These are phyloP conservation scores for Paradendryphiella salina DNA, from an alignment of 2,329 filamentous ascomycete genomes.

Conservation along the genomic window DNA sequence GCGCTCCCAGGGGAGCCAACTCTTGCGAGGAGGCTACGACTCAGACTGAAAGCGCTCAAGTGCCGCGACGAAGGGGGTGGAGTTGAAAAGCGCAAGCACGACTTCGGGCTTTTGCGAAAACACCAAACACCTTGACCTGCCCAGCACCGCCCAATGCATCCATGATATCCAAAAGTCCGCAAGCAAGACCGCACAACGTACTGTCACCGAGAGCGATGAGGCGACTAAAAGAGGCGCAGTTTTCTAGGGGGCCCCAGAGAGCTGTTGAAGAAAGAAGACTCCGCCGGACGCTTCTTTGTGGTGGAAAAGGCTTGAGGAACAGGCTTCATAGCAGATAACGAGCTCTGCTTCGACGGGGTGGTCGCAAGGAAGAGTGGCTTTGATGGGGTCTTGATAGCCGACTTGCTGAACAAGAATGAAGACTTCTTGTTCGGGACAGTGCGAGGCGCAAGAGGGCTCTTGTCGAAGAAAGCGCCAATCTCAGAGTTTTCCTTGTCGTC, in stretches of 20 bases:
- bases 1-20: conserved; percentile 23
- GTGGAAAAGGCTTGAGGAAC: conserved; percentile 19
- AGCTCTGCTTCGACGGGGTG: conserved; percentile 26
- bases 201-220: not conserved
- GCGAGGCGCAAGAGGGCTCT: conserved; percentile 49
- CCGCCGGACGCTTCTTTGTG: conserved; percentile 27
- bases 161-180: conserved; percentile 5
- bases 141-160: not conserved
- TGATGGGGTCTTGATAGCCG: conserved; percentile 58
- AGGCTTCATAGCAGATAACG: conserved; percentile 22
- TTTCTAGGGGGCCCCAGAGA: conserved; percentile 34
- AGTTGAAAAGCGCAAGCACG: not conserved
- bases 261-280: conserved; percentile 22
- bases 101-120: not conserved
- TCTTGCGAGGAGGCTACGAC: conserved; percentile 22
- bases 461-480: conserved; percentile 46
- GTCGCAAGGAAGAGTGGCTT: conserved; percentile 49
- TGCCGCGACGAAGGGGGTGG: conserved; percentile 14
- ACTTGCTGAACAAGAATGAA: conserved; percentile 37
- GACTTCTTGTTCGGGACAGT: conserved; percentile 33
- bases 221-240: conserved; percentile 26
- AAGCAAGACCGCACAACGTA: conserved; percentile 1
- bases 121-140: not conserved
- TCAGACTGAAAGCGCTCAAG: conserved; percentile 24
- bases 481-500: conserved; percentile 44